phyloP scores from a whole-genome alignment of 2,329 filamentous ascomycete species.

The Sporothrix luriei region DNA sequence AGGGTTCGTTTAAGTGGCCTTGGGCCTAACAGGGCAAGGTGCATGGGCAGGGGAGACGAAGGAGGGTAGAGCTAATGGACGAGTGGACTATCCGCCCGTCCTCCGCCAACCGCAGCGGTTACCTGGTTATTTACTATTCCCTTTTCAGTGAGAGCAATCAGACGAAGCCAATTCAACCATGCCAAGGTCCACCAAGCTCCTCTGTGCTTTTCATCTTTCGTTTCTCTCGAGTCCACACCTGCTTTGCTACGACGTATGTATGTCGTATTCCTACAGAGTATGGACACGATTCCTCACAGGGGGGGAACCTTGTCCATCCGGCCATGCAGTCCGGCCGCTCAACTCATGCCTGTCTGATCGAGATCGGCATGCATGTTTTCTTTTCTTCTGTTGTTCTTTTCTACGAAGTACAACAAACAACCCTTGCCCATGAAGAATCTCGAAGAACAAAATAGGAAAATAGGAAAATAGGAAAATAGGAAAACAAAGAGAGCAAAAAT shows the following conservation, averaged over 20 bases:
- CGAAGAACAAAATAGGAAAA: neutral
- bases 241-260: neutral
- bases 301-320: neutral
- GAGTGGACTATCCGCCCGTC: conserved; percentile 4
- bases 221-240: neutral
- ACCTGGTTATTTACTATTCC: neutral
- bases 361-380: conserved; percentile 12
- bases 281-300: neutral
- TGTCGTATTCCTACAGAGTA: neutral
- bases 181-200: neutral
- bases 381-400: neutral
- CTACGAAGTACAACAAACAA: neutral
- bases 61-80: neutral
- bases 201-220: neutral
- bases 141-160: neutral
- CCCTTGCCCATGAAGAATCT: neutral
- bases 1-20: neutral
- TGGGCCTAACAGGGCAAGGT: conserved; percentile 11
- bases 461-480: neutral
- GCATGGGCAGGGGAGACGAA: neutral
- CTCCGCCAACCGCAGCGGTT: neutral
- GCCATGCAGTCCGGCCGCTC: neutral
- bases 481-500: neutral
- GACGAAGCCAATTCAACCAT: neutral
- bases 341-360: conserved; percentile 14